A percentile compares a stretch with the other conserved stretches of the same genome.
Evolutionary conservation across 805 yeast species (phyloP).

Genomic region (Priceomyces haplophilus): DNA sequence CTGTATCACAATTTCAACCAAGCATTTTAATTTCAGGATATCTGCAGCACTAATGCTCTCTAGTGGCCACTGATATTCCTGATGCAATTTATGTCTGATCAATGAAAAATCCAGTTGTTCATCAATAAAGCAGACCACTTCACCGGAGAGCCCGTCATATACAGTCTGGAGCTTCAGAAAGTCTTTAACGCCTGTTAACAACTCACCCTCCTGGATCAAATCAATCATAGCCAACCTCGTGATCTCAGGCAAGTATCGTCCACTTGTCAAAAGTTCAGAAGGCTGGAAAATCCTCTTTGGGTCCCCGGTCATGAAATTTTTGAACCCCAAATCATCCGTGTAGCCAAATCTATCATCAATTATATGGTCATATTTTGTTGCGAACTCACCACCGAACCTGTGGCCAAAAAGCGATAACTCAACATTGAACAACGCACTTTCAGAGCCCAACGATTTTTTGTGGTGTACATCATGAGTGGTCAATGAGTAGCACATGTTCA

Average conservation of each 20-base stretch:
- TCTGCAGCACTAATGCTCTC: conserved; percentile 23
- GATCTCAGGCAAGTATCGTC: conserved; percentile 56
- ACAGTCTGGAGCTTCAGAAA: conserved; percentile 9
- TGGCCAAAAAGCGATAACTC: conserved; percentile 57
- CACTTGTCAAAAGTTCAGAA: conserved; percentile 51
- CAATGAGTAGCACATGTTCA: conserved; percentile 50
- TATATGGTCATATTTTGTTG: conserved; percentile 39
- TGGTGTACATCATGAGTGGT: conserved; percentile 16
- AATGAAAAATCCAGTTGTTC: conserved; percentile 23
- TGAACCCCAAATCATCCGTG: conserved; percentile 14
- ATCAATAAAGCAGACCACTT: conserved; percentile 36
- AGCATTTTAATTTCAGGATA: conserved; percentile 21
- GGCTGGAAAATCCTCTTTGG: conserved; percentile 47
- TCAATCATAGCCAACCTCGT: conserved; percentile 42
- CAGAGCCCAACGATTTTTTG: conserved; percentile 15
- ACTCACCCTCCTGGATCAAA: conserved; percentile 24
- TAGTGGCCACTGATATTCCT: conserved; percentile 20
- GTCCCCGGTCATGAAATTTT: conserved; percentile 29
- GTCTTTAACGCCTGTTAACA: conserved; percentile 21
- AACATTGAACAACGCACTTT: conserved; percentile 39
- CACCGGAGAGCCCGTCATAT: conserved; percentile 40
- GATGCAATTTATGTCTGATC: conserved; percentile 19
- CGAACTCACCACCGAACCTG: conserved; percentile 21
- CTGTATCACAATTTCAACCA: conserved; percentile 37
- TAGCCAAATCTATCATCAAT: conserved; percentile 31